Conservation (phyloP, 257 asterid genomes). For the Solanum etuberosum region DNA sequence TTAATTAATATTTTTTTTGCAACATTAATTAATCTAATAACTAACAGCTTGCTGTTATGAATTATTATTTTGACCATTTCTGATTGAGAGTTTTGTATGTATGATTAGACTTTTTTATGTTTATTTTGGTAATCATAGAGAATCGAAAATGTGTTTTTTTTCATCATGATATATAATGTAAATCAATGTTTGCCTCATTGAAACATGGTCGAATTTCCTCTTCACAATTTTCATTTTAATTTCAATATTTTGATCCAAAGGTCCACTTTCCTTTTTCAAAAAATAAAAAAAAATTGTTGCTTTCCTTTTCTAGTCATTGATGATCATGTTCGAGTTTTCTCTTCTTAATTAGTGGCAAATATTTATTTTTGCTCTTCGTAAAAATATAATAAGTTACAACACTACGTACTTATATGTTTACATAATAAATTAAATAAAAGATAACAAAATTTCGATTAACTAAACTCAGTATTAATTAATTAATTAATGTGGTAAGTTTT, state of each 20-base stretch:
- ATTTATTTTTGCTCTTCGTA: background rate
- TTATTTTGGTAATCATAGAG: background rate
- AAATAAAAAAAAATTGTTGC: background rate
- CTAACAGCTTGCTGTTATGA: background rate
- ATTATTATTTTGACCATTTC: background rate
- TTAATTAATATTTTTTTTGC: background rate
- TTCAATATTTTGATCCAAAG: background rate
- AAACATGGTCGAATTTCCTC: background rate
- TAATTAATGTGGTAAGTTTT: background rate
- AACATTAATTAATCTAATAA: background rate
- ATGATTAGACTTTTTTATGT: background rate
- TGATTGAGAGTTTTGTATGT: background rate
- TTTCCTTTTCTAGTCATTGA: background rate
- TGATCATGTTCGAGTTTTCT: background rate
- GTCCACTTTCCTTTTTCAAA: background rate
- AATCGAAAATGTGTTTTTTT: background rate
- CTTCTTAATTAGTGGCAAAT: background rate
- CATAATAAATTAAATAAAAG: background rate
- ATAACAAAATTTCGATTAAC: background rate
- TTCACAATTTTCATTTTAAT: background rate
- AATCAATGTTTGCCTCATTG: background rate
- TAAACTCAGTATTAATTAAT: too few relatives aligned
- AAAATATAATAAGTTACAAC: background rate
- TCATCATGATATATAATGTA: background rate
- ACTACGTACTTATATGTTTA: background rate